phyloP scores from a whole-genome alignment of 768 basidiomycete genomes.

The Tricholoma hemisulphureum region DNA sequence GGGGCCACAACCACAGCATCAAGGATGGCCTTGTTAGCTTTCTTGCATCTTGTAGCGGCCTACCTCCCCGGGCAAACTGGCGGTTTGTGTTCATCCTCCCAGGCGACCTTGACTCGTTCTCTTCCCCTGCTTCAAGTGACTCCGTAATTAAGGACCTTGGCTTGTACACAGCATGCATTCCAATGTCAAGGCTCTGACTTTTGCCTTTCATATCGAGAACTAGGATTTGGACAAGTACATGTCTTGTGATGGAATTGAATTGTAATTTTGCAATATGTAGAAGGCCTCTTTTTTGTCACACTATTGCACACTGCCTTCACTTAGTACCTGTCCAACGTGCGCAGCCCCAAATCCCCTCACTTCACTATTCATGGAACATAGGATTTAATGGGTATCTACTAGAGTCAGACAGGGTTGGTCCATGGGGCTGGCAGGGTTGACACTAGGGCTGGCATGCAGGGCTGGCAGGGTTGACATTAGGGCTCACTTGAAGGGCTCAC shows the following conservation, averaged over 20 bases:
- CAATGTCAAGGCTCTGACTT: neutral
- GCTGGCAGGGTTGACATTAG: too few relatives aligned
- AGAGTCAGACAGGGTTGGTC: too few relatives aligned
- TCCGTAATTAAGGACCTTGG: conserved; percentile 6
- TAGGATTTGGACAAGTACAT: neutral
- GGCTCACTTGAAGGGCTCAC: too few relatives aligned
- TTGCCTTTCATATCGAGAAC: neutral
- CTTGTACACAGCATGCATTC: neutral
- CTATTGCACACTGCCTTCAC: too few relatives aligned
- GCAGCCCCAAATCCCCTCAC: neutral
- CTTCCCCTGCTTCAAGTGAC: conserved; percentile 8
- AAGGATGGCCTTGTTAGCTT: conserved; percentile 7
- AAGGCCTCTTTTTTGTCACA: too few relatives aligned
- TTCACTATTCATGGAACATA: neutral
- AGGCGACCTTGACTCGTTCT: conserved; percentile 7
- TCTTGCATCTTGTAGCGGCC: conserved; percentile 8
- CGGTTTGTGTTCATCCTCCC: conserved; percentile 8
- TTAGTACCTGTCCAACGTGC: too few relatives aligned
- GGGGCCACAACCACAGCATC: conserved; percentile 1
- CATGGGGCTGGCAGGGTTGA: too few relatives aligned
- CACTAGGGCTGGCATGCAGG: too few relatives aligned
- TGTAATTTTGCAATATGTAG: too few relatives aligned
- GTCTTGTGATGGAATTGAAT: neutral
- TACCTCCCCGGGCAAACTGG: conserved; percentile 10
- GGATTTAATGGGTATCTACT: too few relatives aligned